Evolutionary conservation across 1,284 basidiomycete genomes (phyloP).

Genomic region (Malassezia sympodialis): DNA sequence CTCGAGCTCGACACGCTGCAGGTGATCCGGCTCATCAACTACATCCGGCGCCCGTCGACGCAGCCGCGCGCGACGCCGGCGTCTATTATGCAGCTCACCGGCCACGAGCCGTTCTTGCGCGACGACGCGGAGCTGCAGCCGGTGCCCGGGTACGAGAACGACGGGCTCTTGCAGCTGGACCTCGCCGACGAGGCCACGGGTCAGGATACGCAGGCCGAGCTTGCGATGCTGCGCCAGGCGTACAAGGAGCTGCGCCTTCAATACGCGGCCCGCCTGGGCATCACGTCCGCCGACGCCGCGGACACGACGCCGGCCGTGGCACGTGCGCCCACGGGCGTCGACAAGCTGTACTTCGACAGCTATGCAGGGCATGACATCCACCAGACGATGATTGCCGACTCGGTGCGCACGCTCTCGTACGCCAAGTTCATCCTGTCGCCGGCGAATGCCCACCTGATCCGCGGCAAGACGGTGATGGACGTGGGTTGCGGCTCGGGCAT

Average conservation of each 20-base stretch:
- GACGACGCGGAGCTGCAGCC: conserved; percentile 40
- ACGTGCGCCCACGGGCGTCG: conserved; percentile 58
- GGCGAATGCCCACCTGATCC: conserved; percentile 71
- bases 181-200: conserved; percentile 7
- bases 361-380: conserved; percentile 75
- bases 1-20: conserved; percentile 35
- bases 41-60: conserved; percentile 24
- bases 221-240: conserved; percentile 14
- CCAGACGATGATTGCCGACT: conserved; percentile 62
- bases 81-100: conserved; percentile 14
- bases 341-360: conserved; percentile 85
- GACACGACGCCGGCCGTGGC: background rate
- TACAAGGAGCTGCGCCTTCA: conserved; percentile 17
- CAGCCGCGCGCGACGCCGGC: conserved; percentile 11
- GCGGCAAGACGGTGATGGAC: conserved; percentile 77
- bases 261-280: conserved; percentile 17
- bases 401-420: conserved; percentile 84
- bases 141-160: conserved; percentile 37
- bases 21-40: conserved; percentile 43
- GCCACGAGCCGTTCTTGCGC: conserved; percentile 18
- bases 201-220: conserved; percentile 1
- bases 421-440: conserved; percentile 68
- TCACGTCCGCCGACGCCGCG: conserved; percentile 7
- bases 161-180: conserved; percentile 34
- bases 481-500: conserved; percentile 63